phyloP scores from a whole-genome alignment of 257 asterid species.

The Solanum tarapatanum region DNA sequence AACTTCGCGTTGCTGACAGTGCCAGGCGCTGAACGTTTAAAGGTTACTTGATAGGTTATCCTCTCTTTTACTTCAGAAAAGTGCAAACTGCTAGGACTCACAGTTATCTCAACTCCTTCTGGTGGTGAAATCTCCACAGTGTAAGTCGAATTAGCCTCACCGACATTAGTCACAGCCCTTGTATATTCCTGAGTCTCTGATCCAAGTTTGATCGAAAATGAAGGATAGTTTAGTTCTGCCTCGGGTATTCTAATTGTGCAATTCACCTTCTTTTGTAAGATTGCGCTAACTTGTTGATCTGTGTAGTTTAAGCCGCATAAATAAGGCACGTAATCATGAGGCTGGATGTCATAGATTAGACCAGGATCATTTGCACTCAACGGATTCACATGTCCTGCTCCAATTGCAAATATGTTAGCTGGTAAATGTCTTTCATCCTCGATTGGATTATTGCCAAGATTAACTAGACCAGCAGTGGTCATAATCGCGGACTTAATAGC shows the following conservation, averaged over 20 bases:
- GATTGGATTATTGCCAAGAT: neutral
- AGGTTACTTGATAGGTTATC: neutral
- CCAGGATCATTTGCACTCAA: slow-evolving; percentile 10
- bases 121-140: neutral
- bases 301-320: slow-evolving; percentile 11
- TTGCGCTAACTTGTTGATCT: neutral
- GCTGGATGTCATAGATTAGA: slow-evolving; percentile 2
- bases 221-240: slow-evolving; percentile 11
- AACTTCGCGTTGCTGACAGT: neutral
- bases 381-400: slow-evolving; percentile 16
- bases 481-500: slow-evolving; percentile 17
- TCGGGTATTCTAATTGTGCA: neutral
- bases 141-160: neutral
- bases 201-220: slow-evolving; percentile 5
- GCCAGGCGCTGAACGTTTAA: neutral
- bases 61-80: slow-evolving; percentile 1
- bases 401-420: slow-evolving; percentile 2
- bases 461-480: slow-evolving; percentile 12
- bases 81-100: neutral
- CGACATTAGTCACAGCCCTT: slow-evolving; percentile 9
- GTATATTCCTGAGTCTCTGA: slow-evolving; percentile 1
- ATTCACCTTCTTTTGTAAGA: neutral
- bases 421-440: neutral
- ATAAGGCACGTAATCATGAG: slow-evolving; percentile 10
- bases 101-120: neutral